Conservation (phyloP, 768 basidiomycete genomes). For the Hemileccinum rubropunctum region DNA sequence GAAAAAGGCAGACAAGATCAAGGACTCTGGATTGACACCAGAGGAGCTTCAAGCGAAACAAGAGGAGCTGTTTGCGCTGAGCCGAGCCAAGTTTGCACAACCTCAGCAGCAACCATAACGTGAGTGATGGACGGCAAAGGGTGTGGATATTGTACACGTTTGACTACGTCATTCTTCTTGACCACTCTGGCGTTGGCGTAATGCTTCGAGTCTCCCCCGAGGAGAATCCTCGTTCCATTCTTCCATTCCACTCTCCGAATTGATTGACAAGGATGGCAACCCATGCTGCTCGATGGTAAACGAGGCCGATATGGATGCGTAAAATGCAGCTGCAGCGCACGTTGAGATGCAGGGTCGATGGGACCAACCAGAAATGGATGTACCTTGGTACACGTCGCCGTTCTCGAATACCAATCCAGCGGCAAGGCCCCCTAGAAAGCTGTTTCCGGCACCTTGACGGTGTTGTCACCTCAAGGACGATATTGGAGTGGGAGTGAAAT, state of each 20-base stretch:
- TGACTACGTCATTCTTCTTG: conserved; percentile 33
- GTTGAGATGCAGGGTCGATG: conserved; percentile 13
- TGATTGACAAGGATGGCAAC: conserved; percentile 51
- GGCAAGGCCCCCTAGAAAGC: conserved; percentile 80
- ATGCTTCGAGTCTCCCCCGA: conserved; percentile 48
- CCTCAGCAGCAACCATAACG: conserved; percentile 40
- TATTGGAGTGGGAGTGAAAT: neutral
- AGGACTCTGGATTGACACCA: conserved; percentile 84
- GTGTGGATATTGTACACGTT: conserved; percentile 23
- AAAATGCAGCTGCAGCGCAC: conserved; percentile 53
- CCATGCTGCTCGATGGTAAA: conserved; percentile 82
- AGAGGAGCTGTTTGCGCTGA: conserved; percentile 90
- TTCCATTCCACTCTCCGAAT: conserved; percentile 27
- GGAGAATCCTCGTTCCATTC: conserved; percentile 77
- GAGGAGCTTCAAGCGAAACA: conserved; percentile 88
- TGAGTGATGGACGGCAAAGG: conserved; percentile 3
- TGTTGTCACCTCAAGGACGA: conserved; percentile 1
- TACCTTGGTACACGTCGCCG: conserved; percentile 68
- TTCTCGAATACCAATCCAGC: conserved; percentile 61
- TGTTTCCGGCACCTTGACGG: conserved; percentile 79
- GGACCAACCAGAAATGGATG: conserved; percentile 16
- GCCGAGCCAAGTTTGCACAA: conserved; percentile 75
- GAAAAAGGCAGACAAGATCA: conserved; percentile 88
- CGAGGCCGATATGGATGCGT: conserved; percentile 79
- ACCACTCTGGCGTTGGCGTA: conserved; percentile 42